Evolutionary conservation across 257 asterid genomes (phyloP).

Genomic region (Solanum chiquidenum): DNA sequence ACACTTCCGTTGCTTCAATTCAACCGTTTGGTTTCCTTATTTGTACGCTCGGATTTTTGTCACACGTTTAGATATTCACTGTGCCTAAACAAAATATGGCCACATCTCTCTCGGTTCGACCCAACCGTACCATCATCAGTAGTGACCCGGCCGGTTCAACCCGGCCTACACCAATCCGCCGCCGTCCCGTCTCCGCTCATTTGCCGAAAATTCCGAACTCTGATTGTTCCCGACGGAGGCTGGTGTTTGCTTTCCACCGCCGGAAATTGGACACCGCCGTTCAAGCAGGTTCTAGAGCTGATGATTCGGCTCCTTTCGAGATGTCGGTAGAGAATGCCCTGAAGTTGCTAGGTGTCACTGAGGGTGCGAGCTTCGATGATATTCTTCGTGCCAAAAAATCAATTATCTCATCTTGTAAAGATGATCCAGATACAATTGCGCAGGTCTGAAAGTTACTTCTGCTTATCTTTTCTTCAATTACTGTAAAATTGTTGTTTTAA

Average conservation of each 20-base stretch:
- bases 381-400: conserved; percentile 88
- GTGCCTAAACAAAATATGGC: conserved; percentile 34
- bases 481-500: not conserved
- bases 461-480: not conserved
- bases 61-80: not conserved
- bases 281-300: conserved; percentile 85
- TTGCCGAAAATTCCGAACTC: conserved; percentile 5
- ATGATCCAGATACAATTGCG: conserved; percentile 58
- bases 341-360: conserved; percentile 72
- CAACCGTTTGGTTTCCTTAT: not conserved
- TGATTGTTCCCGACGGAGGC: conserved; percentile 3
- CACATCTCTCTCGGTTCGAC: conserved; percentile 70
- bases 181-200: conserved; percentile 7
- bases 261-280: conserved; percentile 38
- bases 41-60: not conserved
- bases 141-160: conserved; percentile 26
- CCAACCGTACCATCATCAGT: conserved; percentile 41
- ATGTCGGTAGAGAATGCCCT: conserved; percentile 96
- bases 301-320: conserved; percentile 87
- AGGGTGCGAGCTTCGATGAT: conserved; percentile 92
- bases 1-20: not conserved
- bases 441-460: conserved; percentile 33
- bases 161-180: conserved; percentile 9
- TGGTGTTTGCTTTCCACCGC: conserved; percentile 21
- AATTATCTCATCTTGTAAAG: conserved; percentile 55